Conservation (phyloP, 257 asterid genomes). For the Osmanthus fragrans region DNA sequence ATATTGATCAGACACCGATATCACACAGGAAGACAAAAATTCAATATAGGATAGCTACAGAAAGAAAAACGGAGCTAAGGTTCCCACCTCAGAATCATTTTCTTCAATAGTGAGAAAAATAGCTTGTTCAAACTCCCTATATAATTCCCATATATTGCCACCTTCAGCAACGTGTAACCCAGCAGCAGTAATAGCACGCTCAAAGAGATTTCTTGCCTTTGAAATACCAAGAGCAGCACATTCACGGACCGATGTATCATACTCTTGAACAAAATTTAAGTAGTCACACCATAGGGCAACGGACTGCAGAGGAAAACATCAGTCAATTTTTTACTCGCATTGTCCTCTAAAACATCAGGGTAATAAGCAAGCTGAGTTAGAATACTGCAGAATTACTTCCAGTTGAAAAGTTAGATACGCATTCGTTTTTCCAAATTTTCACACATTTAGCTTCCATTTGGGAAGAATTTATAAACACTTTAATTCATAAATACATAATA, state of each 20-base stretch:
- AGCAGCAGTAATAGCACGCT: conserved; percentile 86
- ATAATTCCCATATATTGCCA: conserved; percentile 77
- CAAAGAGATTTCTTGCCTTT: conserved; percentile 77
- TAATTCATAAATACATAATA: too few relatives aligned
- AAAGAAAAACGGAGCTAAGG: conserved; percentile 13
- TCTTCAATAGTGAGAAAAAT: conserved; percentile 56
- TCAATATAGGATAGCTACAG: conserved; percentile 8
- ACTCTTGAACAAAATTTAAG: conserved; percentile 74
- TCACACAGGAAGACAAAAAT: conserved; percentile 1
- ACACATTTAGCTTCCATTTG: neutral
- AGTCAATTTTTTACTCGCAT: conserved; percentile 8
- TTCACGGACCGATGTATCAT: conserved; percentile 59
- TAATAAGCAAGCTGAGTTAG: conserved; percentile 14
- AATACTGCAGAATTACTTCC: conserved; percentile 14
- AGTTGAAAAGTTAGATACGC: neutral
- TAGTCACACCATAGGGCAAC: conserved; percentile 90
- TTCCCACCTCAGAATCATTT: conserved; percentile 58
- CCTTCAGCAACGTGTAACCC: conserved; percentile 91
- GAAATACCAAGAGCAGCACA: conserved; percentile 65
- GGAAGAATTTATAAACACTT: too few relatives aligned
- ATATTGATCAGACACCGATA: conserved; percentile 9
- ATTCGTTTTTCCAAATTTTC: neutral
- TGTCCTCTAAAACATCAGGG: conserved; percentile 19
- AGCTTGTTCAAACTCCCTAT: conserved; percentile 84
- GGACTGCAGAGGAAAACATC: conserved; percentile 62